Conservation (phyloP, 441 rosid species). For the Adansonia madagascariensis region DNA sequence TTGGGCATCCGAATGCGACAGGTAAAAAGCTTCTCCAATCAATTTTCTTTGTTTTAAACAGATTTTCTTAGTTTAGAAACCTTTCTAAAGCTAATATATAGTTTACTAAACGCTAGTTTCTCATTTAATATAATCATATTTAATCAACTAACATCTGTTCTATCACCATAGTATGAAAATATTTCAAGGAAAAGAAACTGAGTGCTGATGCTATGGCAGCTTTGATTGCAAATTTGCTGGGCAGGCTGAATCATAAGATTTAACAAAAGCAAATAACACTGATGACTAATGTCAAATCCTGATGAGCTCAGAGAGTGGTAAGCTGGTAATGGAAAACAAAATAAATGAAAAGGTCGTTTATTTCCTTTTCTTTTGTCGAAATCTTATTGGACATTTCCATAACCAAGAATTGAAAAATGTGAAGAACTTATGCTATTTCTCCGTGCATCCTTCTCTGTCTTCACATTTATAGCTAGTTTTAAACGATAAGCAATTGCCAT, state of each 20-base stretch:
- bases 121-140: no score
- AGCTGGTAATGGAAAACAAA: background rate
- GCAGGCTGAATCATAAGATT: background rate
- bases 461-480: background rate
- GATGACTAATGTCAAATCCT: no score
- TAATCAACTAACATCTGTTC: no score
- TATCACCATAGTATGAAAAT: no score
- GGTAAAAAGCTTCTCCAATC: no score
- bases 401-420: background rate
- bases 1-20: no score
- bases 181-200: background rate
- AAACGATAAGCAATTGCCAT: background rate
- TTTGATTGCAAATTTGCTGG: background rate
- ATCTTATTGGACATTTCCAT: background rate
- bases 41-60: no score
- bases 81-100: no score
- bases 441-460: background rate
- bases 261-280: constrained; percentile 1
- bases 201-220: background rate
- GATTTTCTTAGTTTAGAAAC: no score
- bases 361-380: background rate
- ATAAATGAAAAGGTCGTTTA: background rate
- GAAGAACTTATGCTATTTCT: background rate
- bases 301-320: no score
- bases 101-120: no score